These are phyloP conservation scores for Calonectria ilicicola DNA, from an alignment of 2,329 filamentous ascomycete species.

Conservation along the genomic window DNA sequence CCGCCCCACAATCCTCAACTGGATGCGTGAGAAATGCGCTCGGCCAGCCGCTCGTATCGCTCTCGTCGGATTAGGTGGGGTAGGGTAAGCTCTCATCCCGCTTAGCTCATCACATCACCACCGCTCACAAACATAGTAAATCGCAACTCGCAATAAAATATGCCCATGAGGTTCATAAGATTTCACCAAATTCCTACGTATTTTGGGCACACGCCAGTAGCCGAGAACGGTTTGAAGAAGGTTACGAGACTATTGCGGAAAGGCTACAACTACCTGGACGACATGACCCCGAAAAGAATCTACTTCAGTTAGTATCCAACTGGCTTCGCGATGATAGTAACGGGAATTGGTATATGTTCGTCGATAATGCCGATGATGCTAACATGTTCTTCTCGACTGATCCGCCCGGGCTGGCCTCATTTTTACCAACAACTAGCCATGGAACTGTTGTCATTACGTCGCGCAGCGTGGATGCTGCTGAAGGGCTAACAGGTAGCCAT, in stretches of 20 bases:
- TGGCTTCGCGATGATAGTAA: constrained; percentile 9
- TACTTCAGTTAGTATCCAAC: neutral
- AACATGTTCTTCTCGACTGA: neutral
- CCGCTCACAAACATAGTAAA: neutral
- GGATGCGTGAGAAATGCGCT: neutral
- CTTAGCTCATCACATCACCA: too few species aligned
- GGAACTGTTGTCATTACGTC: neutral
- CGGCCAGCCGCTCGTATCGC: neutral
- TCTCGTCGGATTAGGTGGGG: constrained; percentile 1
- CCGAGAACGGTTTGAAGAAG: neutral
- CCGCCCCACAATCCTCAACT: neutral
- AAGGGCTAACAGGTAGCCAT: neutral
- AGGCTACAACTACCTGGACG: neutral
- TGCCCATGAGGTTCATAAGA: neutral
- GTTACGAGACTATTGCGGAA: neutral
- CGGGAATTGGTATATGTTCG: neutral
- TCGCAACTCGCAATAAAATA: neutral
- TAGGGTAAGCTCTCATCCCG: neutral
- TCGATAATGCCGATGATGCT: constrained; percentile 16
- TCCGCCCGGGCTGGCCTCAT: neutral
- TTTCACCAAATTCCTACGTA: neutral
- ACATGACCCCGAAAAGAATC: neutral
- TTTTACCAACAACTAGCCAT: neutral
- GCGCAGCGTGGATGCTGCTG: neutral
- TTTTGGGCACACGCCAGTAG: neutral